These are phyloP conservation scores for Collybia mongolica DNA, from an alignment of 768 basidiomycete genomes.

Conservation along the genomic window DNA sequence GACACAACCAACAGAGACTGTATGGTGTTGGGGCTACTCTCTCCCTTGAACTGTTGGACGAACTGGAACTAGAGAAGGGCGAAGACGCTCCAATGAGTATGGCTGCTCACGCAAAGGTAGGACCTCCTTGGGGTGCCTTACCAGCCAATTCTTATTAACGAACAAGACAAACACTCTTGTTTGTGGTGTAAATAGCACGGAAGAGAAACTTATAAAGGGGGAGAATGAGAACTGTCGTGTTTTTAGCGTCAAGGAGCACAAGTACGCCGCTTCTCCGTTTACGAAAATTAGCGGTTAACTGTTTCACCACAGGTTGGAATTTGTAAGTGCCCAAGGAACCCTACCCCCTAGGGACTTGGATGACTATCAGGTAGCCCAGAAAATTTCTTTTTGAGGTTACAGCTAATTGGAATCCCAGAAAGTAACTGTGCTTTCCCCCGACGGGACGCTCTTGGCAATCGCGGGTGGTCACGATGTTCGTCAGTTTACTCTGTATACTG, in stretches of 20 bases:
- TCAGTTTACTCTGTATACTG: conserved; percentile 13
- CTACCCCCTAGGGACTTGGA: conserved; percentile 59
- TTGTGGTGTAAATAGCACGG: conserved; percentile 86
- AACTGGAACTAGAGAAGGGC: conserved; percentile 72
- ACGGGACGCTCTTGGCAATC: conserved; percentile 61
- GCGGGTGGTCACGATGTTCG: conserved; percentile 74
- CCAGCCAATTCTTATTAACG: conserved; percentile 2
- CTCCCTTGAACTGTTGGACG: conserved; percentile 54
- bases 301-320: conserved; percentile 45
- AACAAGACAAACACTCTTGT: conserved; percentile 52
- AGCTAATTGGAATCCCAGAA: conserved; percentile 52
- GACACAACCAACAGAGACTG: conserved; percentile 48
- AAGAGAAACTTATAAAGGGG: conserved; percentile 57
- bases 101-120: conserved; percentile 62
- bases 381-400: neutral
- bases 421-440: conserved; percentile 80
- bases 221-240: conserved; percentile 86
- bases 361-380: conserved; percentile 79
- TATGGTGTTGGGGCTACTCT: conserved; percentile 59
- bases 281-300: neutral
- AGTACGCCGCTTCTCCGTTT: conserved; percentile 38
- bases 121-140: conserved; percentile 10
- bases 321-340: conserved; percentile 56
- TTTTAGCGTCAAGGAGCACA: conserved; percentile 55
- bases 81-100: conserved; percentile 99